phyloP scores from a whole-genome alignment of 2,329 filamentous ascomycete species.

The Raffaelea arxii region DNA sequence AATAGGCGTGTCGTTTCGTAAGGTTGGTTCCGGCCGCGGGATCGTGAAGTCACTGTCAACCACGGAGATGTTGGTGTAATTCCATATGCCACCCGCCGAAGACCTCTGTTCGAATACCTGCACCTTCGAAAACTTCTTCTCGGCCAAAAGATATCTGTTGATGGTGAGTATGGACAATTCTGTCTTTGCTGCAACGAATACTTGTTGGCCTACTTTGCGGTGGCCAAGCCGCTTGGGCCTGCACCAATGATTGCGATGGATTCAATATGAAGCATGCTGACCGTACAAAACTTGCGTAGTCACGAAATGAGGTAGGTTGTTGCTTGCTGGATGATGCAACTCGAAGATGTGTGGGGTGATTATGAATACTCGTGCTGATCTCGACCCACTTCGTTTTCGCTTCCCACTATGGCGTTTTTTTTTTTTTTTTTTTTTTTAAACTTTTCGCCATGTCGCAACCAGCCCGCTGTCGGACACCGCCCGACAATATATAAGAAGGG shows the following conservation, averaged over 20 bases:
- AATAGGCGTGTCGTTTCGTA: constrained; percentile 32
- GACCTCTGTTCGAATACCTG: constrained; percentile 61
- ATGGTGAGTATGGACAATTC: background rate
- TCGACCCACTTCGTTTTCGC: too few species aligned
- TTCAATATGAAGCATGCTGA: constrained; percentile 18
- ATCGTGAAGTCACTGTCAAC: constrained; percentile 14
- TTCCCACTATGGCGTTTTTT: too few species aligned
- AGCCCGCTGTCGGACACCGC: too few species aligned
- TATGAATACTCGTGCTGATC: too few species aligned
- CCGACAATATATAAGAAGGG: too few species aligned
- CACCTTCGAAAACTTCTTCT: constrained; percentile 51
- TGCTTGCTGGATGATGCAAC: too few species aligned
- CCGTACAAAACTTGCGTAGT: too few species aligned
- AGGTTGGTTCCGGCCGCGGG: constrained; percentile 20
- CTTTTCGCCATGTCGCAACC: too few species aligned
- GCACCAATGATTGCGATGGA: constrained; percentile 55
- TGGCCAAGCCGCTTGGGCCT: constrained; percentile 53
- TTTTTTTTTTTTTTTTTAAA: too few species aligned
- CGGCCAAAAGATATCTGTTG: constrained; percentile 56
- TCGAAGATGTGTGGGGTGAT: too few species aligned
- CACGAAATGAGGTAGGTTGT: too few species aligned
- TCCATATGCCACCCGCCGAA: constrained; percentile 62
- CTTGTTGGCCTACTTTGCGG: constrained; percentile 37
- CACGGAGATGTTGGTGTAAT: constrained; percentile 37
- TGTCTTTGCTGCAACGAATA: constrained; percentile 45